Base-by-base conservation (phyloP, 2,329 filamentous ascomycete species). In the Pseudogymnoascus sp. region DNA sequence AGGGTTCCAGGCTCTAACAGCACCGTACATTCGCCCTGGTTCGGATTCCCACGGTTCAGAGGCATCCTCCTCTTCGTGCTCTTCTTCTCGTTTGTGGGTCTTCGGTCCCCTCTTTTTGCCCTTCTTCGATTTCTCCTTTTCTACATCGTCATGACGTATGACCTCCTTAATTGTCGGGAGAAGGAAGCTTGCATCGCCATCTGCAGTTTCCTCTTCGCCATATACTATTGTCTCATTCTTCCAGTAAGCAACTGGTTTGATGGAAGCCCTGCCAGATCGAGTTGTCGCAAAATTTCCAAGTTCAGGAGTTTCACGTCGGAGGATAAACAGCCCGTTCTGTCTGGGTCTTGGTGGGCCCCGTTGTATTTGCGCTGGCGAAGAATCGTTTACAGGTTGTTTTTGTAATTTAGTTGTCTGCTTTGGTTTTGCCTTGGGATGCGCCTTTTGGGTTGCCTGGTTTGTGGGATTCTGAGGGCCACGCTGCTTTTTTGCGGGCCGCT, bases 241-340 rank as follows among this genome's bases (percentile, higher is more conserved):
- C 93, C 93, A 97, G 72, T 83, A 96, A 25, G 90, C 85, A 35
- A 97, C 76, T 0, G 92, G 94, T 64, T 85, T 84, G 65, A 91
- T 87, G 8, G 90, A 91, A 60, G 85, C 84, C 62, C 94, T 85
- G 2, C 91, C 92, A 11, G 88, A 93, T 61, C 91, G 86, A 60
- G 87, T 90, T 49, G 80, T 82, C 30, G 79, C 79, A 65, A 83
- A 71, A 1, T 67, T 68, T 25, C 63, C 49, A 2, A 66, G 67
- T 41, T 64, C 62, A n/a, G 80, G 78, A 11, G 75, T 77, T 68
- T 82, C 80, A 52, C 78, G 76, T 64, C 79, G 78, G 55, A 82
- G 73, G 58, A 82, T 80, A 65, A 79, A 77, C 3, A 81, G 70
- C 49, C 79, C 79, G 45, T 76, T 76, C 61, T 77, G 80, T 58